Conservation (phyloP, 148 eudicot species). For the Rhododendron vialii region DNA sequence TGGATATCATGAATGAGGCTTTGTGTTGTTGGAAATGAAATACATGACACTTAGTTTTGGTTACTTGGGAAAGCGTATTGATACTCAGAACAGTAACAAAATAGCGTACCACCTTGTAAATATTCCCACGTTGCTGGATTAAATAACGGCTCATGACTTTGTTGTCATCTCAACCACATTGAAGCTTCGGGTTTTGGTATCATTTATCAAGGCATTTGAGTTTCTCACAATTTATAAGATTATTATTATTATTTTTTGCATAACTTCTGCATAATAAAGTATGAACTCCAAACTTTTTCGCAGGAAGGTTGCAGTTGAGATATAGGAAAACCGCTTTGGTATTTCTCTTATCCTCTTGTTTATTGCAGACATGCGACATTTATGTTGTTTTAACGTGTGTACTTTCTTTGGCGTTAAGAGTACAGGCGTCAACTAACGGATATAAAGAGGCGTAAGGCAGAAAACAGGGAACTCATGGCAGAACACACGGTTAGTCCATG, state of each 20-base stretch:
- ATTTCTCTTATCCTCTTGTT: neutral
- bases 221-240: neutral
- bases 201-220: neutral
- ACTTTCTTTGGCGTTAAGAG: neutral
- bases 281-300: neutral
- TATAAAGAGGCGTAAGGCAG: neutral
- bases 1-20: neutral
- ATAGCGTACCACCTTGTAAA: neutral
- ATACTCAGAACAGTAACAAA: neutral
- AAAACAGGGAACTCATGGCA: neutral
- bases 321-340: neutral
- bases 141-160: neutral
- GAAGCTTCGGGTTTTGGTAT: neutral
- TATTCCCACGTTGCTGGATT: neutral
- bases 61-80: neutral
- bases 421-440: neutral
- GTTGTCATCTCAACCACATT: neutral
- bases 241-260: neutral
- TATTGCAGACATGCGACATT: neutral
- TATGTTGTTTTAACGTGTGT: neutral
- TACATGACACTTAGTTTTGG: neutral
- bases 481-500: neutral
- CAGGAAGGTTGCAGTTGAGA: neutral
- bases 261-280: neutral
- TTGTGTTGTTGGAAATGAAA: neutral